Base-by-base conservation (phyloP, 225 moss, liverwort and hornwort genomes). In the Straminergon stramineum region DNA sequence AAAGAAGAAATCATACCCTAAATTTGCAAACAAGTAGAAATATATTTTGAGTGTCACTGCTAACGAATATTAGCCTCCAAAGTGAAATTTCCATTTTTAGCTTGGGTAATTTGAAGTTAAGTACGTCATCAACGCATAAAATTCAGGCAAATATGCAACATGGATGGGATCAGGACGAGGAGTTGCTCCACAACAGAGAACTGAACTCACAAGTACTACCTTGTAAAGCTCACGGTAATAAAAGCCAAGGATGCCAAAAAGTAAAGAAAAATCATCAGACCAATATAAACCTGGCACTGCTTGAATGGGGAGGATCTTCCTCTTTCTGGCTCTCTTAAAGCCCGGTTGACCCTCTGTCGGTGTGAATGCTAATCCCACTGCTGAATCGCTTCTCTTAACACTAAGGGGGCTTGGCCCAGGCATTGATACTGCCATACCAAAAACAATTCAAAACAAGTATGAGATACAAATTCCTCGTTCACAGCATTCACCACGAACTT, bases 291-390 rank as follows among this genome's bases (percentile, higher is more conserved):
- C 95, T 95, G 92, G 92, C 74, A 92, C 73, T 66, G 91, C 26
- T 90, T 92, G 93, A 77, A 91, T 88, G 73, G 95, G 93, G 60
- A 92, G 88, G 48, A 93, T 84, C 89, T 92, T 94, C 70, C 95
- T 87, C 88, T 95, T 95, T 84, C 95, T 94, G 78, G 84, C 31
- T 84, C 63, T 91, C 91, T 92, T 94, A 9, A 86, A 90, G 48
- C 90, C 73, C 32, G 89, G 88, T 84, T 93, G 93, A 78, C 86
- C 93, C 77, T 93, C 94, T 63, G 92, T 90, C 19, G 79, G 87
- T 79, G 89, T 74, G 77, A 91, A 87, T 37, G 90, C 63, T 68
- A 82, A 65, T 86, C 87, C 93, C 81, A 64, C 66, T 83, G 84
- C 91, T 83, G 89, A 87, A 84, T 86, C 93, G 78, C 91, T 79